Evolutionary conservation across 129 eudicot species (phyloP).

Genomic region (Scalesia atractyloides): DNA sequence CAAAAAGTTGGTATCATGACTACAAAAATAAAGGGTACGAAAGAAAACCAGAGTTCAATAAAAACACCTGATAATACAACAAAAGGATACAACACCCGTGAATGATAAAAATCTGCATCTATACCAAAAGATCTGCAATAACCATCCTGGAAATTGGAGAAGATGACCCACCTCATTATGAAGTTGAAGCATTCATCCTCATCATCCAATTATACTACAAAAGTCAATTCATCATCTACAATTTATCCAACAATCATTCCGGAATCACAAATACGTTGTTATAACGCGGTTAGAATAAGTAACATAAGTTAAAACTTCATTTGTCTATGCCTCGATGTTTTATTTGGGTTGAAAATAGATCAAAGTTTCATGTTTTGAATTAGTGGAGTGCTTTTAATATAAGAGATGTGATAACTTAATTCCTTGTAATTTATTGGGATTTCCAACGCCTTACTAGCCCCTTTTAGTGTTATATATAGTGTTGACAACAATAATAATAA

Average conservation of each 20-base stretch:
- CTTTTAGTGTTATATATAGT: no score
- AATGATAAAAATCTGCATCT: neutral
- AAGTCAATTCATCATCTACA: neutral
- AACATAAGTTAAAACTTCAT: no score
- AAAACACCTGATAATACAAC: neutral
- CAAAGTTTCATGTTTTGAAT: no score
- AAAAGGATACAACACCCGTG: slow-evolving; percentile 7
- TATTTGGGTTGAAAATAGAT: no score
- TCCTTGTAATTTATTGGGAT: no score
- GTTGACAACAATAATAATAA: no score
- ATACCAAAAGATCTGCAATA: slow-evolving; percentile 1
- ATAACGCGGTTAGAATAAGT: no score
- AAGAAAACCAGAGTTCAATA: neutral
- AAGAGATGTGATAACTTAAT: no score
- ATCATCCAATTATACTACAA: slow-evolving; percentile 2
- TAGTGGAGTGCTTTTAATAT: no score
- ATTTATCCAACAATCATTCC: neutral
- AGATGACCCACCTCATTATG: neutral
- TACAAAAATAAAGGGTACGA: neutral
- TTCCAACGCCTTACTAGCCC: no score
- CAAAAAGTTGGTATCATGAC: neutral
- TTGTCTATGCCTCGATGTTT: no score
- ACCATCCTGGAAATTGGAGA: neutral
- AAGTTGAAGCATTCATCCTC: neutral
- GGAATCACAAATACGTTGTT: neutral